Percentiles rank a stretch among this genome's conserved stretches.
Evolutionary conservation across 2,329 filamentous ascomycete species (phyloP).

Genomic region (Trichoderma citrinoviride): DNA sequence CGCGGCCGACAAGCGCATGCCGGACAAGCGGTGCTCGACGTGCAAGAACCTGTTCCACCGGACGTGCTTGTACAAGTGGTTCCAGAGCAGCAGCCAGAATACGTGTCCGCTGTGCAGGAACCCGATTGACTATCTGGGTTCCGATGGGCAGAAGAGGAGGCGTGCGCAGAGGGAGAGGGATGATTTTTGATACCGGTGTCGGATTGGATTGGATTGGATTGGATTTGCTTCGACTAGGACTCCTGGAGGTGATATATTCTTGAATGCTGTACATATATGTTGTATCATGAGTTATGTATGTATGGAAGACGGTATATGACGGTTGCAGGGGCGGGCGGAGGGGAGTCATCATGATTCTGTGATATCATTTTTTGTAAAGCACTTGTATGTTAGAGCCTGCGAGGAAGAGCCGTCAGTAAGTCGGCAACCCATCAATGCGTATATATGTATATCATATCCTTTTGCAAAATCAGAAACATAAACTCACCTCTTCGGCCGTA

Average conservation of each 20-base stretch:
- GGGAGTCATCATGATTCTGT: neutral
- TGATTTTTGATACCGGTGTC: neutral
- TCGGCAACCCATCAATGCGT: too few species aligned
- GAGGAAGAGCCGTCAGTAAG: neutral
- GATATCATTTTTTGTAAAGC: slow-evolving; percentile 1
- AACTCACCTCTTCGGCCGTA: slow-evolving; percentile 54
- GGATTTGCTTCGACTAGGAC: neutral
- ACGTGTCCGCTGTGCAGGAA: slow-evolving; percentile 92
- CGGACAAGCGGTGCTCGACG: slow-evolving; percentile 85
- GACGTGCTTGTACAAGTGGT: slow-evolving; percentile 93
- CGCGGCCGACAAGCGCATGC: slow-evolving; percentile 80
- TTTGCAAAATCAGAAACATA: neutral
- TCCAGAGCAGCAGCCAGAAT: slow-evolving; percentile 86
- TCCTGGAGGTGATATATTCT: neutral
- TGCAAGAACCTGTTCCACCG: slow-evolving; percentile 95
- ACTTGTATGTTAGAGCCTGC: slow-evolving; percentile 29
- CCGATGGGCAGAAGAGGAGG: slow-evolving; percentile 41
- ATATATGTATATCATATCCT: too few species aligned
- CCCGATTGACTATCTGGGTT: slow-evolving; percentile 64
- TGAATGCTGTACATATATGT: slow-evolving; percentile 9
- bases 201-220: too few species aligned
- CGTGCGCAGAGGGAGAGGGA: slow-evolving; percentile 26
- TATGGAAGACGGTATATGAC: neutral
- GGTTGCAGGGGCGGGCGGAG: neutral
- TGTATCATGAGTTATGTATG: slow-evolving; percentile 4